Conservation (phyloP, 2,329 filamentous ascomycete genomes). For the Madurella fahalii region DNA sequence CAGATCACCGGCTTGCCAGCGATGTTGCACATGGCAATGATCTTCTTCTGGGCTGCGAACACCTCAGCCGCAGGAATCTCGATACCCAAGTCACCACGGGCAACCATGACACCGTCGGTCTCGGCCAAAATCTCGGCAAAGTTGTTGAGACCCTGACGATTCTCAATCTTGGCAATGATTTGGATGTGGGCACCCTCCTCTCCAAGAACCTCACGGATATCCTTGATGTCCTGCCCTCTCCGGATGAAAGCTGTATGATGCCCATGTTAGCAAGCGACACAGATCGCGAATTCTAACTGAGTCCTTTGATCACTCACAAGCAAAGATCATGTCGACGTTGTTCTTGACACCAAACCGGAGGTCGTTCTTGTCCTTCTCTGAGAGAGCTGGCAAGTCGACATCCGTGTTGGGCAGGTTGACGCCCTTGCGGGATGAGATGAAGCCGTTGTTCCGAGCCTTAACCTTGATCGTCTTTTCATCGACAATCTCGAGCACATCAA, state of each 20-base stretch:
- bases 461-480: slow-evolving; percentile 87
- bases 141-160: slow-evolving; percentile 99
- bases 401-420: slow-evolving; percentile 99
- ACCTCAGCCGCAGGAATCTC: slow-evolving; percentile 98
- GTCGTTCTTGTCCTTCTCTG: slow-evolving; percentile 96
- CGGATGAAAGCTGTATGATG: slow-evolving; percentile 70
- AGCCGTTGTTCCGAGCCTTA: slow-evolving; percentile 92
- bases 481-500: slow-evolving; percentile 82
- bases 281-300: background rate
- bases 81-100: slow-evolving; percentile 96
- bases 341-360: slow-evolving; percentile 96
- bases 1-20: slow-evolving; percentile 98
- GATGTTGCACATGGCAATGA: slow-evolving; percentile 99
- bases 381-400: slow-evolving; percentile 93
- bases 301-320: slow-evolving; percentile 42
- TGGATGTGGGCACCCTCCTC: slow-evolving; percentile 93
- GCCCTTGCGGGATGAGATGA: slow-evolving; percentile 98
- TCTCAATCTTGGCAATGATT: slow-evolving; percentile 99
- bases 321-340: slow-evolving; percentile 98
- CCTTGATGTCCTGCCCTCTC: slow-evolving; percentile 83
- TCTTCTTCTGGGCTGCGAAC: slow-evolving; percentile 99
- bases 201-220: slow-evolving; percentile 88
- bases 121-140: slow-evolving; percentile 94
- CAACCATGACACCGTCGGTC: slow-evolving; percentile 99
- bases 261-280: background rate